Evolutionary conservation across 148 eudicot genomes (phyloP), one percentile per base, ranked within the genome.

Genomic region (Silene uniflora): DNA sequence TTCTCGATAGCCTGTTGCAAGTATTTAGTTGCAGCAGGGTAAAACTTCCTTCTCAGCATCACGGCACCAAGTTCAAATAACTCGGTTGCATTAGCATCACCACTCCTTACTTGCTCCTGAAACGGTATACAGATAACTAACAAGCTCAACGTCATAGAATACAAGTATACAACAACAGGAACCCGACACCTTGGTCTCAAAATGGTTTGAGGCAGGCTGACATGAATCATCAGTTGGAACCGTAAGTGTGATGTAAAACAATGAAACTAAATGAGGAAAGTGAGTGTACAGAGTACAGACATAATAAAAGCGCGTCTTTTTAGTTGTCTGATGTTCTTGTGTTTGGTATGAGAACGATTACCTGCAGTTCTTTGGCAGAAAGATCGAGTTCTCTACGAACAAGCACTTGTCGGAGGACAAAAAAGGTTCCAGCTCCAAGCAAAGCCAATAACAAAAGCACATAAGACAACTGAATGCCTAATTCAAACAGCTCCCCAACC

Each of bases 81-180:
- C 77, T 83, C 98, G 2, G 89, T 88, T 77, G 97, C 97, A 88
- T 81, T 82, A 25, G 95, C 98, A 85, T 91, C 98, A 63, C 97
- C 98, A 86, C 98, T 93, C 80, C 98, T 86, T 44, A 93, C 98
- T 87, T 91, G 95, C 87, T 93, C 97, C 98, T 93, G 83, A 67
- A 69, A 80, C 79, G 77, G 65, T 59, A 64, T 56, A 6, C 25
- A 61, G 25, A 39, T 39, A 7, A 39, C 44, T 7, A 39, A 39
- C 44, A 6, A 7, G 44, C 44, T 39, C 44, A 39, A 39, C 9
- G 10, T 39, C 44, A 3, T 39, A 39, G 9, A 39, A 7, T 39
- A 39, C 44, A n/a, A n/a, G n/a, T n/a, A n/a, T n/a, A n/a, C n/a
- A n/a, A n/a, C n/a, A 39, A 39, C 44, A 39, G 44, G 8, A 39